These are phyloP conservation scores for Apiospora hydei DNA, from an alignment of 2,329 filamentous ascomycete genomes.

Conservation along the genomic window DNA sequence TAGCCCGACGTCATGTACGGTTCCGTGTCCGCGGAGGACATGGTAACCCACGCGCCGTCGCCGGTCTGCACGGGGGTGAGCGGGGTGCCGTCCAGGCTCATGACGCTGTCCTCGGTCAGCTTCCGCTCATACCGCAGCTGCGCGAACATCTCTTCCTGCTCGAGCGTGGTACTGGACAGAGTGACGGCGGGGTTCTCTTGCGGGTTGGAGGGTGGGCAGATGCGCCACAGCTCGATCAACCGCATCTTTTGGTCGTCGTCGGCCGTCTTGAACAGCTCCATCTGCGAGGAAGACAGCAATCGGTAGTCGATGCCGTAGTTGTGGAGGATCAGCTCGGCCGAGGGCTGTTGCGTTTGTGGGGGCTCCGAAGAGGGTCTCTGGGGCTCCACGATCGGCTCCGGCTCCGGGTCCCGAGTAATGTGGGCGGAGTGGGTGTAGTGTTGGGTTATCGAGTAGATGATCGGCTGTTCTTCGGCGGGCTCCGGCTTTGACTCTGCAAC, in stretches of 20 bases:
- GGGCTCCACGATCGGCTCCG: slow-evolving; percentile 38
- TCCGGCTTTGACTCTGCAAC: slow-evolving; percentile 41
- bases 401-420: slow-evolving; percentile 52
- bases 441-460: slow-evolving; percentile 78
- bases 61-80: slow-evolving; percentile 57
- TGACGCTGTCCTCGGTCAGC: slow-evolving; percentile 49
- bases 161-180: slow-evolving; percentile 60
- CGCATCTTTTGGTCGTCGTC: slow-evolving; percentile 75
- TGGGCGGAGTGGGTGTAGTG: slow-evolving; percentile 88
- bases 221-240: slow-evolving; percentile 85
- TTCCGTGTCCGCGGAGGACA: slow-evolving; percentile 63
- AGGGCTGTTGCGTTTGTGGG: slow-evolving; percentile 55
- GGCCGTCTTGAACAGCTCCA: slow-evolving; percentile 80
- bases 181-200: slow-evolving; percentile 61
- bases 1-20: slow-evolving; percentile 89
- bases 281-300: slow-evolving; percentile 75
- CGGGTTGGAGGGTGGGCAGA: slow-evolving; percentile 72
- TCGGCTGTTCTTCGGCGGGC: slow-evolving; percentile 49
- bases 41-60: slow-evolving; percentile 60
- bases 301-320: slow-evolving; percentile 74
- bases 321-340: slow-evolving; percentile 64
- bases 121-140: slow-evolving; percentile 65
- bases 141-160: slow-evolving; percentile 67
- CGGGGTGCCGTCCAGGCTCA: slow-evolving; percentile 63
- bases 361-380: slow-evolving; percentile 60